A percentile compares a stretch with the other conserved stretches of the same genome.
phyloP scores from a whole-genome alignment of 306 rosid species.

The Cicer arietinum region DNA sequence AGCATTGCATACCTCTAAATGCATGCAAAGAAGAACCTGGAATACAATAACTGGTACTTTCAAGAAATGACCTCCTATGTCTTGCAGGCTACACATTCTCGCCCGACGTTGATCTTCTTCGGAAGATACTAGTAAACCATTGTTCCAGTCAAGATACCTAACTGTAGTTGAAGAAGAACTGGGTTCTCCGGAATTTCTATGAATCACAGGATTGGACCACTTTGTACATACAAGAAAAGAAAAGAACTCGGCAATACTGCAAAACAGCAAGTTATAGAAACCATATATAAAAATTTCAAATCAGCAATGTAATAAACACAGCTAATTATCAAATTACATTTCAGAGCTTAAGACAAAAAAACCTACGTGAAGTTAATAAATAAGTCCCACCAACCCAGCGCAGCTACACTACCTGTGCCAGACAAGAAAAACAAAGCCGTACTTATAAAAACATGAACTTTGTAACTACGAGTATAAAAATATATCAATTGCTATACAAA shows the following conservation, averaged over 20 bases:
- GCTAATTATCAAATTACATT: constrained; percentile 18
- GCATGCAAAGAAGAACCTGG: constrained; percentile 95
- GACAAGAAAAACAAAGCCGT: constrained; percentile 36
- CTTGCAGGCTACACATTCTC: constrained; percentile 88
- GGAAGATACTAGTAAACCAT: constrained; percentile 73
- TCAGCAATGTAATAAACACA: constrained; percentile 44
- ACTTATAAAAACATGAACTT: constrained; percentile 21
- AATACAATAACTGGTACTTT: constrained; percentile 86
- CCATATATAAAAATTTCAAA: constrained; percentile 33
- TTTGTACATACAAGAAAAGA: constrained; percentile 98
- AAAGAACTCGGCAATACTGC: constrained; percentile 96
- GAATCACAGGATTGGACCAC: constrained; percentile 98
- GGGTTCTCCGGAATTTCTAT: constrained; percentile 78
- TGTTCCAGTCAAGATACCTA: constrained; percentile 92
- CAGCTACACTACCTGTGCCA: constrained; percentile 82
- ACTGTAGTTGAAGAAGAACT: constrained; percentile 76
- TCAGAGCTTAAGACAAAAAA: constrained; percentile 40
- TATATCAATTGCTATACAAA: background rate
- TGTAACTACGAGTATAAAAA: constrained; percentile 21
- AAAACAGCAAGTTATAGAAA: constrained; percentile 42
- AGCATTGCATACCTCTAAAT: constrained; percentile 71
- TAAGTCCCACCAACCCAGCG: constrained; percentile 99
- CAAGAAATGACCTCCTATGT: constrained; percentile 94
- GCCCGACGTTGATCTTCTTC: constrained; percentile 72
- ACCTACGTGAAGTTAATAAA: constrained; percentile 91